Evolutionary conservation across 2,329 filamentous ascomycete genomes (phyloP), one percentile per base, ranked within the genome.

Genomic region (Stemphylium vesicarium): DNA sequence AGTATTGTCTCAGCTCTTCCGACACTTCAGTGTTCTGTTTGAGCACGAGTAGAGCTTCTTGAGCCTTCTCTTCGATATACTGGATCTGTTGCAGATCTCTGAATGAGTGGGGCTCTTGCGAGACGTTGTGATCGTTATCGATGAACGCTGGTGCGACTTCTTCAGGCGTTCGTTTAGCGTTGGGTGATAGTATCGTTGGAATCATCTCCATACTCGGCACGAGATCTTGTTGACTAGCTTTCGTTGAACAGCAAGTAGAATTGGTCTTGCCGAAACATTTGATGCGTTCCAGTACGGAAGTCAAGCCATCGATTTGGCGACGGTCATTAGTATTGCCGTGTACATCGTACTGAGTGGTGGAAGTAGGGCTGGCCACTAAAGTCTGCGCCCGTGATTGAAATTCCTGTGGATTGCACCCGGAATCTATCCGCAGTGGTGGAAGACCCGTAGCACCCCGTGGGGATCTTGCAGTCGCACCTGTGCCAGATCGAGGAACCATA

Each of bases 51-150:
- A 70, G 43, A 0, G 66, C 61, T 43, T 78, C 75, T 29, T 77
- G 76, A 4, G 65, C 62, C 39, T 74, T 73, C n/a, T 77, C 75
- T 50, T 77, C 74, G 4, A 75, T 51, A 31, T 54, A 63, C 26
- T 78, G 75, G 1, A 75, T 59, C 1, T 58, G 22, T 50, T 75
- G 74, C 1, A 78, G 45, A 42, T 74, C 60, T 2, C 38, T 53
- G 40, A 77, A 72, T 0, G 59, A 62, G 35, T 76, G 73, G 2
- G n/a, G 47, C n/a, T 60, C 54, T 11, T 52, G 22, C 0, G 15
- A 8, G 7, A 15, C 22, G 8, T 32, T 29, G 11, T 12, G 2
- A 7, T 12, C 13, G 3, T 32, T 18, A n/a, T 39, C 15, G 8
- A 11, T 11, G 13, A n/a, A 32, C 1, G 12, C 6, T 7, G 45